A percentile compares a stretch with the other conserved stretches of the same genome.
phyloP scores from a whole-genome alignment of 2,329 filamentous ascomycete genomes.

The Curvularia sp. region DNA sequence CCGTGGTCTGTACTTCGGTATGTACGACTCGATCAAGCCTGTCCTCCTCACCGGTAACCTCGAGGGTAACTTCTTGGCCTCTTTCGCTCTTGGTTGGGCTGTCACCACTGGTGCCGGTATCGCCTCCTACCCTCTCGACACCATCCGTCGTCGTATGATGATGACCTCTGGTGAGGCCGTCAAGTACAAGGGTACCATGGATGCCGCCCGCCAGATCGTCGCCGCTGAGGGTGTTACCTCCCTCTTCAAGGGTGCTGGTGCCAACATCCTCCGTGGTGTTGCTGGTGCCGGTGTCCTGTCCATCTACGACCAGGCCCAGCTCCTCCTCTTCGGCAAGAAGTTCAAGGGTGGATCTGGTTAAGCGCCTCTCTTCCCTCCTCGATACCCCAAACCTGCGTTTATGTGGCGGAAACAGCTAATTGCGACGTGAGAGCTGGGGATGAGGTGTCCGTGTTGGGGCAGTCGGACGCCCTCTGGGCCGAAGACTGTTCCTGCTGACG shows the following conservation, averaged over 20 bases:
- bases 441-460: constrained; percentile 45
- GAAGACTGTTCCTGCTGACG: constrained; percentile 54
- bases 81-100: constrained; percentile 96
- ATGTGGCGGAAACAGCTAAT: constrained; percentile 48
- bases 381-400: constrained; percentile 47
- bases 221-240: constrained; percentile 98
- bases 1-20: constrained; percentile 99
- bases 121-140: constrained; percentile 99
- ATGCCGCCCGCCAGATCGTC: constrained; percentile 91
- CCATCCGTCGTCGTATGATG: constrained; percentile 99
- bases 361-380: constrained; percentile 43
- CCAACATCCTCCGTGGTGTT: constrained; percentile 99
- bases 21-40: constrained; percentile 99
- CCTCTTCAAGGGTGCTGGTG: constrained; percentile 99
- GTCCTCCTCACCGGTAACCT: constrained; percentile 90
- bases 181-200: constrained; percentile 98
- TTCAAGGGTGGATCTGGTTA: constrained; percentile 73
- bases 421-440: constrained; percentile 37
- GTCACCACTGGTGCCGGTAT: constrained; percentile 99
- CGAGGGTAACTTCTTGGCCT: constrained; percentile 99
- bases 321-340: constrained; percentile 99
- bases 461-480: constrained; percentile 45
- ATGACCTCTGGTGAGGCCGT: constrained; percentile 97
- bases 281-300: constrained; percentile 99
- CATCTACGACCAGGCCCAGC: constrained; percentile 99